Percentiles rank a stretch among this genome's conserved stretches.
Conservation (phyloP, 1,284 basidiomycete species). For the Sanguinoderma infundibulare region DNA sequence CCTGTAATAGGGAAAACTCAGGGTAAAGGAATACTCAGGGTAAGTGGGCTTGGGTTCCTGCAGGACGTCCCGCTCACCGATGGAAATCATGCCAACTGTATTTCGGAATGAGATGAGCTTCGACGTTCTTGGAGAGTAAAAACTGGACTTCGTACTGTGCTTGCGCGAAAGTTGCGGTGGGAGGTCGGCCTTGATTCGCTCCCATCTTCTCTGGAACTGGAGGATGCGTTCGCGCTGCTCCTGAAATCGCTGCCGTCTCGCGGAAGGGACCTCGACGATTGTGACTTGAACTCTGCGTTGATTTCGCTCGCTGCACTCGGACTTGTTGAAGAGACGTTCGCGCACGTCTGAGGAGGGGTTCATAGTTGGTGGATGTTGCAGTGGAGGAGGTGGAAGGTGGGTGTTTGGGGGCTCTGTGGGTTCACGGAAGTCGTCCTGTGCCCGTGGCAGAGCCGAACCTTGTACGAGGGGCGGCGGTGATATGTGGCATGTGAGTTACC, state of each 20-base stretch:
- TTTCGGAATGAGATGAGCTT: neutral
- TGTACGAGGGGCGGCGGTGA: no score
- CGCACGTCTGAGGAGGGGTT: no score
- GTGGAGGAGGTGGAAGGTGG: no score
- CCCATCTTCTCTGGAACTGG: slow-evolving; percentile 33
- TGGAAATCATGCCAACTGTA: slow-evolving; percentile 38
- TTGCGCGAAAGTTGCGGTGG: slow-evolving; percentile 35
- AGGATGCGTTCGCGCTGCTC: slow-evolving; percentile 29
- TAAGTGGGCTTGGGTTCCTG: neutral
- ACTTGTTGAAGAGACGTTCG: no score
- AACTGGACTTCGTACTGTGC: slow-evolving; percentile 30
- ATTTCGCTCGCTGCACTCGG: no score
- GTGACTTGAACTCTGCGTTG: no score
- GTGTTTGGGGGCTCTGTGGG: no score
- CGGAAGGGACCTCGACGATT: neutral
- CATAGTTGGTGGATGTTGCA: no score
- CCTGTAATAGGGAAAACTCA: slow-evolving; percentile 21
- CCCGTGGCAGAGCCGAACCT: no score
- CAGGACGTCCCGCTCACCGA: slow-evolving; percentile 21
- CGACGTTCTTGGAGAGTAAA: neutral
- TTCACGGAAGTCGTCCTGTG: no score
- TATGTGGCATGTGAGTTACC: no score
- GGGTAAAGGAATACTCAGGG: no score
- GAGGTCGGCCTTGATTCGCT: slow-evolving; percentile 34
- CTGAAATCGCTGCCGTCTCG: slow-evolving; percentile 13